Conservation (phyloP, 202 grass and related monocot genomes). For the Elaeis oleifera region DNA sequence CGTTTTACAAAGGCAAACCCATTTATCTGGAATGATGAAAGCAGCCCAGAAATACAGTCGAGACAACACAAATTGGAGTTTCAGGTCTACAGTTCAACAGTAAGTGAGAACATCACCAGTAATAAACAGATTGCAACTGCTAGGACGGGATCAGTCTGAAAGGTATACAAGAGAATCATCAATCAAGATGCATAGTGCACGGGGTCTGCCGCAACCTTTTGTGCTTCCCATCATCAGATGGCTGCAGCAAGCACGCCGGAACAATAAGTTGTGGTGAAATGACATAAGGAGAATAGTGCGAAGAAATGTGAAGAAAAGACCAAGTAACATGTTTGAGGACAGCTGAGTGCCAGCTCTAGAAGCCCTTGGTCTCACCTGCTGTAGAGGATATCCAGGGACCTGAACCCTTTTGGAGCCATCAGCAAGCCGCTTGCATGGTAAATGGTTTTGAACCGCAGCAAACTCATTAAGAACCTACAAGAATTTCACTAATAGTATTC, state of each 20-base stretch:
- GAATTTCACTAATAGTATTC: constrained; percentile 23
- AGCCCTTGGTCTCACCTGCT: constrained; percentile 20
- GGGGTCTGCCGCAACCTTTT: constrained; percentile 20
- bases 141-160: too few species aligned
- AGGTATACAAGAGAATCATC: background rate
- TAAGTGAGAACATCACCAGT: too few species aligned
- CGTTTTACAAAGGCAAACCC: background rate
- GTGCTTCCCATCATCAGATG: constrained; percentile 43
- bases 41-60: background rate
- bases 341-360: background rate
- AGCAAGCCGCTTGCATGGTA: constrained; percentile 58
- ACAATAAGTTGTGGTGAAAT: background rate
- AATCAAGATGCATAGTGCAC: constrained; percentile 49
- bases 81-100: background rate
- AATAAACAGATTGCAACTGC: too few species aligned
- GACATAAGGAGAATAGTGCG: background rate
- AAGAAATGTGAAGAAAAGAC: background rate
- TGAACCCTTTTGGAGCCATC: constrained; percentile 81
- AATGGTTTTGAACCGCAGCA: constrained; percentile 20
- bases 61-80: constrained; percentile 24
- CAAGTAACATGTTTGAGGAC: constrained; percentile 1
- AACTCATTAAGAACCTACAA: constrained; percentile 89
- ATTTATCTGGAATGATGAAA: background rate
- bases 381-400: constrained; percentile 47
- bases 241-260: constrained; percentile 19